A percentile compares a stretch with the other conserved stretches of the same genome.
Evolutionary conservation across 108 stramenopile genomes (phyloP).

Genomic region (Cylindrotheca closterium): DNA sequence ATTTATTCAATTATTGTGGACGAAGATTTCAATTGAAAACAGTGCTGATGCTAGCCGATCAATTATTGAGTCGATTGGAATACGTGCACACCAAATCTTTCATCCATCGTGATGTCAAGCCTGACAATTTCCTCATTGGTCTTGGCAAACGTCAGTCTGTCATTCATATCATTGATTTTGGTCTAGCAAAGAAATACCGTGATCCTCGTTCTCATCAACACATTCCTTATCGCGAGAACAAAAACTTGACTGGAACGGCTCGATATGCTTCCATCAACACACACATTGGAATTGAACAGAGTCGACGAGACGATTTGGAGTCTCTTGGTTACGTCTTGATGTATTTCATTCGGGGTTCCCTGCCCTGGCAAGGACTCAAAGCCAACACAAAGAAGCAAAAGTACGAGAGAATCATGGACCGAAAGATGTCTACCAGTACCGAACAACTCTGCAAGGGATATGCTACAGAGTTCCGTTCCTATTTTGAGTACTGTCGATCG

Average conservation of each 20-base stretch:
- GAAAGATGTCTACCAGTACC: slow-evolving; percentile 98
- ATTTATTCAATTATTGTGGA: slow-evolving; percentile 99
- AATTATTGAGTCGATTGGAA: slow-evolving; percentile 95
- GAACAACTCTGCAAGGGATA: slow-evolving; percentile 99
- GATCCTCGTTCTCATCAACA: slow-evolving; percentile 99
- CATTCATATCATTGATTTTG: slow-evolving; percentile 99
- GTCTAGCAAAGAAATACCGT: slow-evolving; percentile 98
- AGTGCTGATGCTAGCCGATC: slow-evolving; percentile 97
- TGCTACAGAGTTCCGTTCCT: slow-evolving; percentile 98
- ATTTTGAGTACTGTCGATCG: slow-evolving; percentile 99
- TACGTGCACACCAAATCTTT: slow-evolving; percentile 99
- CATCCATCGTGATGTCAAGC: slow-evolving; percentile 99
- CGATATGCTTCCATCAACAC: slow-evolving; percentile 99
- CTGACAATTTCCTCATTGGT: slow-evolving; percentile 99
- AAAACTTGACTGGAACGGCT: slow-evolving; percentile 99
- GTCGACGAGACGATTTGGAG: slow-evolving; percentile 97
- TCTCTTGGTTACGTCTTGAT: slow-evolving; percentile 99
- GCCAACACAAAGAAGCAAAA: slow-evolving; percentile 99
- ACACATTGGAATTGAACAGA: slow-evolving; percentile 97
- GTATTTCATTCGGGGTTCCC: slow-evolving; percentile 98
- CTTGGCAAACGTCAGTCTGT: slow-evolving; percentile 95
- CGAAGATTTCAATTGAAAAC: slow-evolving; percentile 96
- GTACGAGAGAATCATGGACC: slow-evolving; percentile 99
- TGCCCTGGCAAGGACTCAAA: slow-evolving; percentile 99
- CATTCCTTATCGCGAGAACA: slow-evolving; percentile 99